Percentiles rank a stretch among this genome's conserved stretches.
Conservation (phyloP, 169 alveolate genomes). For the Amoebophrya sp. region DNA sequence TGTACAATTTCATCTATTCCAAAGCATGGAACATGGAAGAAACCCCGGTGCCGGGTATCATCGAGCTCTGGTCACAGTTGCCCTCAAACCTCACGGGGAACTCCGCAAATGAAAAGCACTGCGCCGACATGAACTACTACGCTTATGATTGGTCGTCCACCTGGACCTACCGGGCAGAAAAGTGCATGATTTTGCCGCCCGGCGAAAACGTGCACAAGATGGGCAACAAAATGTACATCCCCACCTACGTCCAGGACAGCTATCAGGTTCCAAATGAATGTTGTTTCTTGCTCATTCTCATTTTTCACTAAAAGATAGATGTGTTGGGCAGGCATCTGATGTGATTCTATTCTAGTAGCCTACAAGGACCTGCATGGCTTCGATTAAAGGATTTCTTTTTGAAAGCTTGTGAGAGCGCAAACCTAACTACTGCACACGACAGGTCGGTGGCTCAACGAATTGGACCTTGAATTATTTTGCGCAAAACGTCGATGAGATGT, state of each 20-base stretch:
- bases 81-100: background rate
- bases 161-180: background rate
- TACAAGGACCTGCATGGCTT: too few relatives aligned
- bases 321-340: too few relatives aligned
- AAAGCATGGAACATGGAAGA: background rate
- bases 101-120: background rate
- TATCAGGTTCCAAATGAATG: too few relatives aligned
- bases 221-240: slow-evolving; percentile 1
- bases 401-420: too few relatives aligned
- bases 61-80: background rate
- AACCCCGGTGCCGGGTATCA: background rate
- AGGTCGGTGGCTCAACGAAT: background rate
- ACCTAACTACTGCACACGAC: too few relatives aligned
- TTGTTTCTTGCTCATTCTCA: too few relatives aligned
- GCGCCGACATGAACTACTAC: background rate
- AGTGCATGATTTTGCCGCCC: background rate
- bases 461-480: background rate
- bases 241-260: background rate
- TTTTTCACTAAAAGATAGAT: too few relatives aligned
- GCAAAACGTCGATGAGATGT: background rate
- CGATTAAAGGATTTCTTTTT: too few relatives aligned
- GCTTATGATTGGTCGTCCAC: background rate
- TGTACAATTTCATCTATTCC: background rate
- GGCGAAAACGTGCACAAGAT: background rate
- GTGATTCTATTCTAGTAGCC: too few relatives aligned